Conservation (phyloP, 202 grass and related monocot genomes). For the Schoenoplectus tabernaemontani region DNA sequence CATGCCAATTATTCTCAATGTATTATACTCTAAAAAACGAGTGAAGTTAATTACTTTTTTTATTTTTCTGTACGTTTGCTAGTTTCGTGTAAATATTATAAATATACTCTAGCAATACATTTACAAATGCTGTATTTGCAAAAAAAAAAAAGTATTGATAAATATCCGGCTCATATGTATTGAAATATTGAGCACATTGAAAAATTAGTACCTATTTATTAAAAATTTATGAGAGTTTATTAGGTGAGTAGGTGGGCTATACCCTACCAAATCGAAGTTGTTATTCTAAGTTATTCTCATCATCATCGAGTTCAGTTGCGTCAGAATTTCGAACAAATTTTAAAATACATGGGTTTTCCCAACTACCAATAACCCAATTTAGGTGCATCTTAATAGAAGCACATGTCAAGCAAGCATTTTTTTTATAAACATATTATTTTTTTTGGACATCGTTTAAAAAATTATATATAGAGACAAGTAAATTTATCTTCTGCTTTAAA, state of each 20-base stretch:
- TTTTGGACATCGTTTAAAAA: too few species aligned
- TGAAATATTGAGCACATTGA: neutral
- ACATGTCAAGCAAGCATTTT: neutral
- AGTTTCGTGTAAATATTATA: too few species aligned
- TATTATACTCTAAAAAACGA: too few species aligned
- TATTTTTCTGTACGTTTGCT: too few species aligned
- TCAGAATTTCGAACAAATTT: neutral
- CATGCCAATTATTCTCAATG: too few species aligned
- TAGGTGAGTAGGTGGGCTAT: neutral
- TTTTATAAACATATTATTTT: too few species aligned
- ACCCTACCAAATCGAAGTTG: neutral
- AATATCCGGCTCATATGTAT: neutral
- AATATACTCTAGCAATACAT: too few species aligned
- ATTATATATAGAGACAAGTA: too few species aligned
- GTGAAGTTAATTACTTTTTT: too few species aligned
- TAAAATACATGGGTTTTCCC: neutral
- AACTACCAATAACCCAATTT: neutral
- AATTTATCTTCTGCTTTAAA: too few species aligned
- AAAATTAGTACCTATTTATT: neutral
- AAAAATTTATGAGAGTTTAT: neutral
- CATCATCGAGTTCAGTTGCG: slow-evolving; percentile 10
- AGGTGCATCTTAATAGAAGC: neutral
- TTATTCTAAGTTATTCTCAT: neutral
- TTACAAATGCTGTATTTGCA: too few species aligned
- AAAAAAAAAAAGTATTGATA: too few species aligned